A percentile compares a stretch with the other conserved stretches of the same genome.
Conservation (phyloP, 768 basidiomycete species). For the Leccinum rimulosum region DNA sequence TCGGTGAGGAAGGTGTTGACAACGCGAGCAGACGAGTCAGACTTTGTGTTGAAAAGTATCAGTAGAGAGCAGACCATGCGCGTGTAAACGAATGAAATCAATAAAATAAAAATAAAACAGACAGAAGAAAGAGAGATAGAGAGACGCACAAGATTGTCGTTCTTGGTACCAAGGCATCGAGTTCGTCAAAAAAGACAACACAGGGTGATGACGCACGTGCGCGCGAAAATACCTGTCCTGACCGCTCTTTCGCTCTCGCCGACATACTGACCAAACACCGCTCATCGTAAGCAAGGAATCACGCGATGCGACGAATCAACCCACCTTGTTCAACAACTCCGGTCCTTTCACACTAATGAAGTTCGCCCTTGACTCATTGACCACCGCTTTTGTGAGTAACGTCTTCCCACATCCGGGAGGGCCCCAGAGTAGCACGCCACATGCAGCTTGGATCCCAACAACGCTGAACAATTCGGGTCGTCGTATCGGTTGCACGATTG, state of each 20-base stretch:
- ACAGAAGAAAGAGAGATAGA: neutral
- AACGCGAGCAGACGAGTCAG: conserved; percentile 89
- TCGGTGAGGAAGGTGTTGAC: conserved; percentile 92
- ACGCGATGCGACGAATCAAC: conserved; percentile 14
- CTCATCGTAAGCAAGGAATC: neutral
- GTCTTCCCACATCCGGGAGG: conserved; percentile 99
- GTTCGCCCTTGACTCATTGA: conserved; percentile 92
- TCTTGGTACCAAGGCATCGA: conserved; percentile 88
- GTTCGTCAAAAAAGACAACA: conserved; percentile 93
- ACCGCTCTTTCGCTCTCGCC: conserved; percentile 97
- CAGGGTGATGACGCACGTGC: conserved; percentile 93
- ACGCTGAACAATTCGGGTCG: conserved; percentile 84
- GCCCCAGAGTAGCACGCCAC: conserved; percentile 97
- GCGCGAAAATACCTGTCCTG: conserved; percentile 90
- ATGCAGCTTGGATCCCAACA: conserved; percentile 88
- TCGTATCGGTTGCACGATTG: conserved; percentile 92
- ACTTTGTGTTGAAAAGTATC: conserved; percentile 35
- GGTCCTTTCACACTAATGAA: conserved; percentile 99
- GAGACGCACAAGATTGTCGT: conserved; percentile 75
- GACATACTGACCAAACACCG: conserved; percentile 66
- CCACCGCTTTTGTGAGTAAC: conserved; percentile 95
- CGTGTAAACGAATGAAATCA: neutral
- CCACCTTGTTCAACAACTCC: conserved; percentile 92
- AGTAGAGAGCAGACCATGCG: neutral
- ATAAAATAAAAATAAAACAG: neutral